phyloP scores from a whole-genome alignment of 208 protist species.

The Crithidia mellificae region DNA sequence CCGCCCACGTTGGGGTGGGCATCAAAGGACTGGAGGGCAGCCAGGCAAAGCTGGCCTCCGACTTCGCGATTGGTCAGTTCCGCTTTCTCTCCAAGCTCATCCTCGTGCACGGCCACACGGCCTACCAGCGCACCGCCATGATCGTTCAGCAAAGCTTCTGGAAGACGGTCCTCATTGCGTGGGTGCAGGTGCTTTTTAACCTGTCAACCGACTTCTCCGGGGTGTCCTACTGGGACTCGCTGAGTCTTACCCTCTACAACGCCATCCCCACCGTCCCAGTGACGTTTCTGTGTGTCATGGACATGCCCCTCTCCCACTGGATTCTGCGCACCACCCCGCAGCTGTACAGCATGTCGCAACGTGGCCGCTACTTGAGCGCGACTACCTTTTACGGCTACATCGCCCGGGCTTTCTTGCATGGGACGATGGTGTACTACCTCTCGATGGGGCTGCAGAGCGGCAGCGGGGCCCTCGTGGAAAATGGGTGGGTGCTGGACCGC shows the following conservation, averaged over 20 bases:
- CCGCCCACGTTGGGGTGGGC: slow-evolving; percentile 88
- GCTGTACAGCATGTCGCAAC: slow-evolving; percentile 74
- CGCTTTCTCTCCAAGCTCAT: slow-evolving; percentile 89
- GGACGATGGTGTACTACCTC: slow-evolving; percentile 71
- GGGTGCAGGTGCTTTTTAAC: slow-evolving; percentile 93
- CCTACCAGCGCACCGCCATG: slow-evolving; percentile 87
- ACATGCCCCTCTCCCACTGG: slow-evolving; percentile 69
- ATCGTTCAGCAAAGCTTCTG: slow-evolving; percentile 97
- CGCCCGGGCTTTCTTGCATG: slow-evolving; percentile 70
- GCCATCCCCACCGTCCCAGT: slow-evolving; percentile 83
- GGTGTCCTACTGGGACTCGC: slow-evolving; percentile 89
- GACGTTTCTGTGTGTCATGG: slow-evolving; percentile 85
- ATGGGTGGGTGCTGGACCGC: slow-evolving; percentile 49
- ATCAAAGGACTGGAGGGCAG: slow-evolving; percentile 89
- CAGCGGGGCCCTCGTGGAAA: slow-evolving; percentile 35
- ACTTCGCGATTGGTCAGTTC: slow-evolving; percentile 93
- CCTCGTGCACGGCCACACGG: slow-evolving; percentile 93
- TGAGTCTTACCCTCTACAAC: slow-evolving; percentile 88
- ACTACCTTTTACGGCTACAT: slow-evolving; percentile 84
- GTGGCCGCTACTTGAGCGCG: slow-evolving; percentile 63
- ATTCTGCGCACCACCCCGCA: slow-evolving; percentile 55
- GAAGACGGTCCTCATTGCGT: slow-evolving; percentile 93
- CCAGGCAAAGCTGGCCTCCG: slow-evolving; percentile 87
- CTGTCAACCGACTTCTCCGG: slow-evolving; percentile 76
- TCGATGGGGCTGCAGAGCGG: slow-evolving; percentile 39